Conservation (phyloP, 495 filamentous ascomycete genomes). For the Filosporella fistucella region DNA sequence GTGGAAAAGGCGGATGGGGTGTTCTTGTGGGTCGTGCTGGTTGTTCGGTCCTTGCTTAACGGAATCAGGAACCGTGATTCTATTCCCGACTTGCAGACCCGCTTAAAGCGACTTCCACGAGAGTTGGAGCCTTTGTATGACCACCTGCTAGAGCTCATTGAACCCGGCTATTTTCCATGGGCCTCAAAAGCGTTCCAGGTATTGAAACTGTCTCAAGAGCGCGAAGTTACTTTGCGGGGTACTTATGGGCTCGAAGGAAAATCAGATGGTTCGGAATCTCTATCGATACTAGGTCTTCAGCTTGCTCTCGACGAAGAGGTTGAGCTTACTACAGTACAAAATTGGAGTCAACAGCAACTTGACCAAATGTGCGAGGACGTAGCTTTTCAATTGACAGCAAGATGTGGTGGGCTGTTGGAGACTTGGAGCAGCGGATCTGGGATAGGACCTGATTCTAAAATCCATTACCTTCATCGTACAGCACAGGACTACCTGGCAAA, state of each 20-base stretch:
- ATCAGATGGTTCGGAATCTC: too few relatives aligned
- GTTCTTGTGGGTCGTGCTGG: neutral
- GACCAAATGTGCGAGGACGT: neutral
- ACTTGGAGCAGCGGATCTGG: neutral
- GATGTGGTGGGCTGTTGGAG: neutral
- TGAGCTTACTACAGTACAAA: neutral
- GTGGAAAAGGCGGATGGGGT: neutral
- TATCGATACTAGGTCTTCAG: too few relatives aligned
- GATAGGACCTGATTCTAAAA: neutral
- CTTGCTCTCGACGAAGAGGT: neutral
- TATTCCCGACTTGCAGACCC: neutral
- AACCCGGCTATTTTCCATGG: neutral
- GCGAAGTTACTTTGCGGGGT: too few relatives aligned
- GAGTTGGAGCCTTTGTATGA: neutral
- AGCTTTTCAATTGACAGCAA: neutral
- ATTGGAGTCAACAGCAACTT: neutral
- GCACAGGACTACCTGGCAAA: neutral
- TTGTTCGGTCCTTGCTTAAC: neutral
- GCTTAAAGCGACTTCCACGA: neutral
- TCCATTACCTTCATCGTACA: neutral
- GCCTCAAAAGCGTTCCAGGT: neutral
- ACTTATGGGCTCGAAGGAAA: too few relatives aligned
- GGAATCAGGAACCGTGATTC: neutral
- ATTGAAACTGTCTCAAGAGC: too few relatives aligned
- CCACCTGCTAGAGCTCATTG: neutral